Evolutionary conservation across 805 yeast genomes (phyloP).

Genomic region (Barnettozyma botsteinii): DNA sequence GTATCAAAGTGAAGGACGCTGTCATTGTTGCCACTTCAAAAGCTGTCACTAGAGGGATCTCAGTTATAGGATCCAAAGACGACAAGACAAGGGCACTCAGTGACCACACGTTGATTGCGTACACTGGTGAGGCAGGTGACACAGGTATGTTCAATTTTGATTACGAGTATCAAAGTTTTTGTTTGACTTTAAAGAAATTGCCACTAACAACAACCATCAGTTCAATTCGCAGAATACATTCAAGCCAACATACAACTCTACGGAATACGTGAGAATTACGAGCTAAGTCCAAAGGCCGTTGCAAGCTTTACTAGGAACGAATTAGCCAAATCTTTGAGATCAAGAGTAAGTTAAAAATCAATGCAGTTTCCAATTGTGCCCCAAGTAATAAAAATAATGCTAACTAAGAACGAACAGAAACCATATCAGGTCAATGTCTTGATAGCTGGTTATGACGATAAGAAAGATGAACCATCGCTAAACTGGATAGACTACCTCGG

Average conservation of each 20-base stretch:
- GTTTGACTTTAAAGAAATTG: neutral
- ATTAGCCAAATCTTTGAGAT: constrained; percentile 81
- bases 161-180: neutral
- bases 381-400: neutral
- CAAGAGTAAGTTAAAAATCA: constrained; percentile 42
- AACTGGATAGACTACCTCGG: constrained; percentile 94
- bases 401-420: constrained; percentile 34
- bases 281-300: constrained; percentile 77
- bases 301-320: constrained; percentile 85
- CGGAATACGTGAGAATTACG: constrained; percentile 78
- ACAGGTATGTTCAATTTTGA: constrained; percentile 38
- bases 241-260: constrained; percentile 89
- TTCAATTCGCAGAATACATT: constrained; percentile 88
- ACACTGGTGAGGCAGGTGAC: constrained; percentile 95
- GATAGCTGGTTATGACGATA: constrained; percentile 74
- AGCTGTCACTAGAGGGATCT: constrained; percentile 88
- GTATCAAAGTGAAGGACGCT: constrained; percentile 73
- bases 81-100: constrained; percentile 75
- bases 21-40: constrained; percentile 92
- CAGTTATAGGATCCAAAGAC: constrained; percentile 70
- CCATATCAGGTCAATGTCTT: constrained; percentile 94
- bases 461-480: constrained; percentile 54
- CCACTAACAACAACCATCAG: constrained; percentile 26
- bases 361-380: neutral
- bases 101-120: constrained; percentile 76